These are phyloP conservation scores for Trebouxia sp. DNA, from an alignment of 139 green algal species.

Conservation along the genomic window DNA sequence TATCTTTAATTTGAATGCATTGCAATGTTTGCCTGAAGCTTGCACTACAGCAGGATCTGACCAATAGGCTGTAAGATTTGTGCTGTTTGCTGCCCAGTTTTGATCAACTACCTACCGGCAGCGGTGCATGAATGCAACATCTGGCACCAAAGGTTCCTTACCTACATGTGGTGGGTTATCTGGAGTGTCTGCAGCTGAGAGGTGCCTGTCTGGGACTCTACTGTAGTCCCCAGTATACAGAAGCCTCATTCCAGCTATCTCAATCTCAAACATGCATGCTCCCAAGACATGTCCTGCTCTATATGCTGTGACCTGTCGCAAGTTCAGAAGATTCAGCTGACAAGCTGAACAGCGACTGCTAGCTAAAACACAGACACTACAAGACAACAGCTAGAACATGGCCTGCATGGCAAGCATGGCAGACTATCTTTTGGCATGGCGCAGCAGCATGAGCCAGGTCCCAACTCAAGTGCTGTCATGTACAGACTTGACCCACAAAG, in stretches of 20 bases:
- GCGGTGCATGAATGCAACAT: too few relatives aligned
- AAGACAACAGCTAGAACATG: background rate
- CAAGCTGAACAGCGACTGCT: background rate
- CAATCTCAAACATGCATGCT: conserved; percentile 98
- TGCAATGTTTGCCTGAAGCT: too few relatives aligned
- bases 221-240: conserved; percentile 97
- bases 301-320: conserved; percentile 78
- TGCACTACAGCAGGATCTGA: too few relatives aligned
- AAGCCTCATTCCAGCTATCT: conserved; percentile 87
- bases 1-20: too few relatives aligned
- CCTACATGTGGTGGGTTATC: conserved; percentile 78
- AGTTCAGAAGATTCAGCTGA: background rate
- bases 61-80: too few relatives aligned
- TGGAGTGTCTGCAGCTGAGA: conserved; percentile 91
- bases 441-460: background rate
- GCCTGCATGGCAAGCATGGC: too few relatives aligned
- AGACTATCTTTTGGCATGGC: too few relatives aligned
- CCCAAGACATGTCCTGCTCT: conserved; percentile 95
- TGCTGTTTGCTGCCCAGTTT: too few relatives aligned
- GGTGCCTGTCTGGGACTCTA: conserved; percentile 83
- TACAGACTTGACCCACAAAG: too few relatives aligned
- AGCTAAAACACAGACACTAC: background rate
- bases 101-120: too few relatives aligned
- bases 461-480: too few relatives aligned
- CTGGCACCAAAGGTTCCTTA: conserved; percentile 41